Conservation (phyloP, 1,284 basidiomycete genomes). For the Meira nashicola region DNA sequence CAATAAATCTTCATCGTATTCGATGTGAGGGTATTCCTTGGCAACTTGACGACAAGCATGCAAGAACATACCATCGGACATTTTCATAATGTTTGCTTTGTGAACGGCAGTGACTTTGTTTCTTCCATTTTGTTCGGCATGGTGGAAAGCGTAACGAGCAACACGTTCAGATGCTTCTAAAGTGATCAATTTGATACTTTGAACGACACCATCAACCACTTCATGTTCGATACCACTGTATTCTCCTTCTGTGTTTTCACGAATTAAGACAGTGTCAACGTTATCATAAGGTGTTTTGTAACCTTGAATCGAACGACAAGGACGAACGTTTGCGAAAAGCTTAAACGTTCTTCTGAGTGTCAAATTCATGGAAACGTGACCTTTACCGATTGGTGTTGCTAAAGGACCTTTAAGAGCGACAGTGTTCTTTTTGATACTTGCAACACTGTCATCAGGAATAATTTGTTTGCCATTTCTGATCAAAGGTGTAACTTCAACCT, state of each 20-base stretch:
- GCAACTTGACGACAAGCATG: slow-evolving; percentile 94
- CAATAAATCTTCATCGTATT: slow-evolving; percentile 93
- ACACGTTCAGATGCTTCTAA: slow-evolving; percentile 98
- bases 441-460: slow-evolving; percentile 87
- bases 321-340: slow-evolving; percentile 96
- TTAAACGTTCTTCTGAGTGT: slow-evolving; percentile 95
- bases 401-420: slow-evolving; percentile 85
- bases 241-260: slow-evolving; percentile 99
- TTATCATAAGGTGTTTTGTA: slow-evolving; percentile 98
- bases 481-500: slow-evolving; percentile 85
- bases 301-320: slow-evolving; percentile 90
- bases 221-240: slow-evolving; percentile 99
- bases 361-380: slow-evolving; percentile 95
- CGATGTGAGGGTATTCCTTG: slow-evolving; percentile 88
- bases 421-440: slow-evolving; percentile 91
- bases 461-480: slow-evolving; percentile 91
- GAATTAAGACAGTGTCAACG: slow-evolving; percentile 95
- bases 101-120: slow-evolving; percentile 96
- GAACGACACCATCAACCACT: slow-evolving; percentile 94
- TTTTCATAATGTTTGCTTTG: slow-evolving; percentile 99
- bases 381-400: slow-evolving; percentile 79
- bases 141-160: slow-evolving; percentile 97
- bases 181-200: slow-evolving; percentile 99
- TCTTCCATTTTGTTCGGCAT: slow-evolving; percentile 79
- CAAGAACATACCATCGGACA: slow-evolving; percentile 99